Conservation (phyloP, 345 rosid genomes). For the Punica granatum region DNA sequence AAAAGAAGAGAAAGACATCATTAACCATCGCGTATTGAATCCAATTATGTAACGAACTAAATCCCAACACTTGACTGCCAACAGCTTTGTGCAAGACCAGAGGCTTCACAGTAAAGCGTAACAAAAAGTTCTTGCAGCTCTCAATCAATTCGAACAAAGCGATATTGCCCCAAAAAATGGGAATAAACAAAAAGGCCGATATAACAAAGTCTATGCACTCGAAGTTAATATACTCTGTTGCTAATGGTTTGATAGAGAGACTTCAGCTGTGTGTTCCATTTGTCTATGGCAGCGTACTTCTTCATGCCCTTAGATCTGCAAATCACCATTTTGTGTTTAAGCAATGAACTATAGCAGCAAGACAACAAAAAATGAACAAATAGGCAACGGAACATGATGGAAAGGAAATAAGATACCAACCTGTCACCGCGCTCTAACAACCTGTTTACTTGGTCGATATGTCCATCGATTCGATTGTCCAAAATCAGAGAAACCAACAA, state of each 20-base stretch:
- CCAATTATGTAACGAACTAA: background rate
- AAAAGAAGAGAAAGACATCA: too few species aligned
- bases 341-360: background rate
- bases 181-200: background rate
- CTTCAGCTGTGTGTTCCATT: conserved; percentile 91
- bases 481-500: conserved; percentile 77
- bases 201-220: background rate
- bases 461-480: conserved; percentile 90
- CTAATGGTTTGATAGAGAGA: conserved; percentile 59
- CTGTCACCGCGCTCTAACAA: conserved; percentile 85
- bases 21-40: background rate
- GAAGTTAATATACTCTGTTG: conserved; percentile 55
- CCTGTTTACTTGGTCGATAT: conserved; percentile 95
- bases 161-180: background rate
- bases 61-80: background rate
- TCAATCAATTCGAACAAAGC: background rate
- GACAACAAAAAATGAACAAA: background rate
- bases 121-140: background rate
- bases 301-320: conserved; percentile 92
- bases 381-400: background rate
- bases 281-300: conserved; percentile 77
- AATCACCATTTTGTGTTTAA: background rate
- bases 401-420: conserved; percentile 16
- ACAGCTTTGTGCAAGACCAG: background rate
- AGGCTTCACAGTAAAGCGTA: background rate